Evolutionary conservation across 768 basidiomycete species (phyloP), one percentile per base, ranked within the genome.

Genomic region (Lyophyllum shimeji): DNA sequence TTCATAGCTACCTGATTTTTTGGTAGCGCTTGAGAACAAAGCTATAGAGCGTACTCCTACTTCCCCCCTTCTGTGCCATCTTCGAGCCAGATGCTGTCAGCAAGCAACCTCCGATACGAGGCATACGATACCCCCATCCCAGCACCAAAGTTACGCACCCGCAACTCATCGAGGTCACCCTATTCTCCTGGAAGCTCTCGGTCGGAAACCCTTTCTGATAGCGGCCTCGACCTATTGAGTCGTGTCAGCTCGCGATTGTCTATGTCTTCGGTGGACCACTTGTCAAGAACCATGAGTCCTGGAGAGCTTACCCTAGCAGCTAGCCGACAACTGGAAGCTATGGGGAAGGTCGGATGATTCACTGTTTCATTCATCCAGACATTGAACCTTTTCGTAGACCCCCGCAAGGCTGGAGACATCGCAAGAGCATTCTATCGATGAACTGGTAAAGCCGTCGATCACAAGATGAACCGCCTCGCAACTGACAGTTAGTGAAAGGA

Each of bases 1-100:
- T 33, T 46, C 6, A 49, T 62, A 92, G 91, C 79, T 92, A 43
- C 90, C 90, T 20, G 89, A 88, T 60, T 87, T 91, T 56, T 67
- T 87, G 40, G 58, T 68, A 25, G 77, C 84, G 3, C 67, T 90
- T 55, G 25, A 57, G 46, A 29, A 51, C 27, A 46, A 56, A 50
- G 46, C 25, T 13, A 24, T 27, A 46, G 46, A 46, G 23, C 55
- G 60, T 11, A 29, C 55, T 31, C 57, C 58, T 17, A 50, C 56
- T 20, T 33, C 50, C n/a, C 57, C 62, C 60, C 61, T 52, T 45
- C 65, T 37, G 53, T 52, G 49, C 53, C 53, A 33, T 64, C 58
- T 20, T 62, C 64, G 11, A 65, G 58, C 20, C 59, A 59, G 24
- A 65, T 65, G 17, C 63, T 67, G 33, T 69, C 73, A n/a, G 58